These are phyloP conservation scores for Venturiaceae sp. DNA, from an alignment of 2,329 filamentous ascomycete genomes.

Conservation along the genomic window DNA sequence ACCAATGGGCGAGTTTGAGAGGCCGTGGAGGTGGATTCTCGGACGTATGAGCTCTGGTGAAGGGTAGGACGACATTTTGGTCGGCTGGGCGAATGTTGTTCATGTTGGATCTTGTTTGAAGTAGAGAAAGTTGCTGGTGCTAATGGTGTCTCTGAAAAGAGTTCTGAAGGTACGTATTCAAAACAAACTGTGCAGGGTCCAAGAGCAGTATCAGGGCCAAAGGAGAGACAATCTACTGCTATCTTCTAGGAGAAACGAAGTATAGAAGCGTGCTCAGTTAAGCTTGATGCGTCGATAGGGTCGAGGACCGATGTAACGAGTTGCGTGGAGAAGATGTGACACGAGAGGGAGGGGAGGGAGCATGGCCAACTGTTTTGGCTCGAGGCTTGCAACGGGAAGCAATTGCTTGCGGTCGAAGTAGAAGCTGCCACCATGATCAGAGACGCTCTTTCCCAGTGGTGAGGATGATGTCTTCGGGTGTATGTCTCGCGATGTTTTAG, in stretches of 20 bases:
- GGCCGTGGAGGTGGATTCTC: background rate
- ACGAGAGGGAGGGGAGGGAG: background rate
- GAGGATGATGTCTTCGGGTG: too few species aligned
- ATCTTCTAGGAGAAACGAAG: background rate
- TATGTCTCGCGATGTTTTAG: too few species aligned
- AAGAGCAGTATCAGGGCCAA: background rate
- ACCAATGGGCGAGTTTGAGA: background rate
- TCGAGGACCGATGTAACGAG: background rate
- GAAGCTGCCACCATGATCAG: background rate
- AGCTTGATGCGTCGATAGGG: background rate
- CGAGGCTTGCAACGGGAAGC: background rate
- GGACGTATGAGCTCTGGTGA: background rate
- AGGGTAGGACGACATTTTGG: conserved; percentile 5
- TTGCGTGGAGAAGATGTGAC: background rate
- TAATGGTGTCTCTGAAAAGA: background rate
- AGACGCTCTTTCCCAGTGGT: background rate
- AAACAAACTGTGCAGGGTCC: background rate
- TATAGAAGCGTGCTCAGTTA: background rate
- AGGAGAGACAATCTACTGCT: background rate
- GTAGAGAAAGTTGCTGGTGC: background rate
- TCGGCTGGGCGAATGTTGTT: conserved; percentile 5
- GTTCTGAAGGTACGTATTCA: background rate
- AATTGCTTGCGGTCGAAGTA: background rate
- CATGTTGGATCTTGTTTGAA: background rate
- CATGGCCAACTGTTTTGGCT: background rate